A percentile compares a stretch with the other conserved stretches of the same genome.
Evolutionary conservation across 805 yeast species (phyloP).

Genomic region (Maudiozyma saulgeensis): DNA sequence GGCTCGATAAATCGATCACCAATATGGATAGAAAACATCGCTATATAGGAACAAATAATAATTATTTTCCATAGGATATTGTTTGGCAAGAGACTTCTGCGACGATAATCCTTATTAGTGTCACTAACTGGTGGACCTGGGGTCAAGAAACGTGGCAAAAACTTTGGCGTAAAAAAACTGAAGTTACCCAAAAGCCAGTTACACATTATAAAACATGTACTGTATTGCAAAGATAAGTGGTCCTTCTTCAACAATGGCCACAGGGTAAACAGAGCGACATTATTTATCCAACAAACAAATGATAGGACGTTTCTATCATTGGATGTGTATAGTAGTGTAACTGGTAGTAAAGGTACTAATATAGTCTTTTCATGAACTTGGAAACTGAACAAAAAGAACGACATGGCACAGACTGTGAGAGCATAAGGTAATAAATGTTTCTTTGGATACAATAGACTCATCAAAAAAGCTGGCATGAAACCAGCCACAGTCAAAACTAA

Average conservation of each 20-base stretch:
- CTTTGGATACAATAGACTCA: constrained; percentile 42
- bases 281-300: constrained; percentile 78
- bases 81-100: constrained; percentile 40
- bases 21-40: constrained; percentile 41
- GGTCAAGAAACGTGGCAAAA: constrained; percentile 33
- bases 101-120: constrained; percentile 26
- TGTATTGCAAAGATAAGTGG: constrained; percentile 62
- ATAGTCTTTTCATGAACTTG: constrained; percentile 96
- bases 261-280: constrained; percentile 74
- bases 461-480: constrained; percentile 47
- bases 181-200: constrained; percentile 74
- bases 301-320: constrained; percentile 54
- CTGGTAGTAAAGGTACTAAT: constrained; percentile 77
- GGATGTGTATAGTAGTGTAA: constrained; percentile 49
- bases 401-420: constrained; percentile 72
- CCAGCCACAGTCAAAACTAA: constrained; percentile 42
- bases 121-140: constrained; percentile 37
- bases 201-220: constrained; percentile 48
- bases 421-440: constrained; percentile 57
- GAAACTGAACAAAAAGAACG: constrained; percentile 82
- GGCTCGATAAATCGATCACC: constrained; percentile 44
- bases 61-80: constrained; percentile 40
- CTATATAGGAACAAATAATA: constrained; percentile 44
- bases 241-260: constrained; percentile 82
- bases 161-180: constrained; percentile 41